Conservation (phyloP, 371 early-diverging fungal species). For the Mucor mucedo region DNA sequence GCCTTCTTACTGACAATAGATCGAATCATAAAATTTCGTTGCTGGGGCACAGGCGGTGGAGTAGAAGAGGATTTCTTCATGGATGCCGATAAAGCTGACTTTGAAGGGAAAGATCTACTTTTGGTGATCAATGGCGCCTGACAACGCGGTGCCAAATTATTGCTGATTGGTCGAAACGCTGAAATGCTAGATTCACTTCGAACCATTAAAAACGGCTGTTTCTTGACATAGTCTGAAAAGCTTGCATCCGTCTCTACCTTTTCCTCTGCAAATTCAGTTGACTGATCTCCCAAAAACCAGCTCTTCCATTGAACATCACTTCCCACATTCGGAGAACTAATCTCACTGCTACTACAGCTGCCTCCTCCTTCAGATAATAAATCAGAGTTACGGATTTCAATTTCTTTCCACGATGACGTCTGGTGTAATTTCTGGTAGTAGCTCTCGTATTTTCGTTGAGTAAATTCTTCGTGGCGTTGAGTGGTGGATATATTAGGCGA, state of each 20-base stretch:
- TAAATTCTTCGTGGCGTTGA: neutral
- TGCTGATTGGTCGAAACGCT: slow-evolving; percentile 38
- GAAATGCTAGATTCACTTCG: slow-evolving; percentile 39
- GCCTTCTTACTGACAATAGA: slow-evolving; percentile 49
- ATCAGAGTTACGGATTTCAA: neutral
- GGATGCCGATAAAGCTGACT: slow-evolving; percentile 17
- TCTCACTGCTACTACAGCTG: slow-evolving; percentile 5
- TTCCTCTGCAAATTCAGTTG: slow-evolving; percentile 23
- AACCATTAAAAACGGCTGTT: slow-evolving; percentile 17
- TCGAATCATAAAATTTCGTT: slow-evolving; percentile 40
- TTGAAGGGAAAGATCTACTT: slow-evolving; percentile 46
- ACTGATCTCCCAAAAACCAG: slow-evolving; percentile 19
- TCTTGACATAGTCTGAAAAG: slow-evolving; percentile 5
- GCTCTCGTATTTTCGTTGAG: slow-evolving; percentile 14
- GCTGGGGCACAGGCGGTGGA: slow-evolving; percentile 26
- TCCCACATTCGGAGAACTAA: neutral
- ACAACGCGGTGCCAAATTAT: slow-evolving; percentile 34
- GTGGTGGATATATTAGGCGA: slow-evolving; percentile 12
- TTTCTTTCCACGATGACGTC: slow-evolving; percentile 22
- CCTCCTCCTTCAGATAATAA: neutral
- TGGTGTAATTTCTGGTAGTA: slow-evolving; percentile 17
- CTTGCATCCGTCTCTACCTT: slow-evolving; percentile 22
- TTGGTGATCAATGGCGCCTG: slow-evolving; percentile 35
- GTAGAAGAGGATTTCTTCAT: slow-evolving; percentile 17
- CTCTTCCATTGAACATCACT: slow-evolving; percentile 26